Evolutionary conservation across 345 rosid genomes (phyloP).

Genomic region (Citrus maxima): DNA sequence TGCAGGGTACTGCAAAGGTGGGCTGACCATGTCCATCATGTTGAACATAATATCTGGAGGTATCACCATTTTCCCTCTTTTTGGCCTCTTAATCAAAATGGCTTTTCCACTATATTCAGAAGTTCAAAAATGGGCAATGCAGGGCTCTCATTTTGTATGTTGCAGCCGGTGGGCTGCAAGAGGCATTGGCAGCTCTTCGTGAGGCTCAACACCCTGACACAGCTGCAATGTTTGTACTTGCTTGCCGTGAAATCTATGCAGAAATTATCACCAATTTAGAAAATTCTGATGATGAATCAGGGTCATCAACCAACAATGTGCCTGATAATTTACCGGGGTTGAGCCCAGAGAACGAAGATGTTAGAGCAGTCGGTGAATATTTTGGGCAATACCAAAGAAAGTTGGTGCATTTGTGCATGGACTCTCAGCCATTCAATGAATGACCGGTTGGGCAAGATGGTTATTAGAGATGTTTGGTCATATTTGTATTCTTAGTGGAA

Average conservation of each 20-base stretch:
- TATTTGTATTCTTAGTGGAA: background rate
- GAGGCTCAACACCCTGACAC: constrained; percentile 84
- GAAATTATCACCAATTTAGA: constrained; percentile 39
- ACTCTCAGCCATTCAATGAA: constrained; percentile 66
- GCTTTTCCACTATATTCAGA: constrained; percentile 1
- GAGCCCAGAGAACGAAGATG: constrained; percentile 71
- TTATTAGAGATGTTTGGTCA: background rate
- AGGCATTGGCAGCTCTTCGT: constrained; percentile 84
- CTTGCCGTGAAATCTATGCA: constrained; percentile 72
- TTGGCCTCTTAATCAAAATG: background rate
- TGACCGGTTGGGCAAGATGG: constrained; percentile 16
- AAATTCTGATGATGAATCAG: constrained; percentile 44
- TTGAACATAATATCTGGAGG: constrained; percentile 96
- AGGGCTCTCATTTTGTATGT: constrained; percentile 90
- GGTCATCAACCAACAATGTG: constrained; percentile 25
- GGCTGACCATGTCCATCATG: constrained; percentile 79
- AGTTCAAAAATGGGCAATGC: constrained; percentile 19
- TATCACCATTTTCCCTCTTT: constrained; percentile 16
- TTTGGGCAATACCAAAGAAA: constrained; percentile 88
- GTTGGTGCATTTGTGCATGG: constrained; percentile 93
- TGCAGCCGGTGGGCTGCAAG: constrained; percentile 87
- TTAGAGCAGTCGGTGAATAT: constrained; percentile 71
- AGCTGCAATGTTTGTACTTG: constrained; percentile 92
- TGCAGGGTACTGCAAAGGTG: constrained; percentile 86
- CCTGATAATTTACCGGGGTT: constrained; percentile 54